Base-by-base conservation (phyloP, 805 yeast species). In the Wickerhamomyces xylosicus region DNA sequence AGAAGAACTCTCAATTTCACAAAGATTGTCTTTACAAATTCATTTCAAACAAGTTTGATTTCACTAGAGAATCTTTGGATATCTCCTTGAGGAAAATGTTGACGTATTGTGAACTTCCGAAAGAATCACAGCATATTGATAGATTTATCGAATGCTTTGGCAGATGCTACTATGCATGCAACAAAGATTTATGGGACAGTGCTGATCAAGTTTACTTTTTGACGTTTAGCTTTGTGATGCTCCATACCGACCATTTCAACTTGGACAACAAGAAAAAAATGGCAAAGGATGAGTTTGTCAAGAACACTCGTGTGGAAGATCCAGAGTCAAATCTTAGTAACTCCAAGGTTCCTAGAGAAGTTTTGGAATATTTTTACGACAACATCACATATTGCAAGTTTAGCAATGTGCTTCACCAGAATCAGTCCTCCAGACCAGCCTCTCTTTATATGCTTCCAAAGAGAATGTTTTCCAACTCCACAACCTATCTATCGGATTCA, bases 101-200 rank as follows among this genome's bases (percentile, higher is more conserved):
- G 33, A 65, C 76, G 62, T 59, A 67, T 36, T 67, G 75, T 41
- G 74, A 74, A 39, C 58, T 83, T 19, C 92, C 92, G 0, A 69
- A 66, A 44, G 92, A 83, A 50, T 63, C 85, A 0, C 90, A 82
- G 52, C 89, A 83, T 50, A 82, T 83, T 37, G 90, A 83, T 48
- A 62, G 87, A 35, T 67, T 79, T 3, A 58, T 83, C 32, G 72
- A 71, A 38, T 68, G 68, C 25, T 78, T 83, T 56, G 70, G 83
- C 9, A 52, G 50, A 21, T 64, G 70, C 19, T 83, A 75, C 54
- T 66, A 65, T 42, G 36, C 42, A 1, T 46, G 48, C 20, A 53
- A 52, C 31, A 5, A 9, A 1, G 20, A 35, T 3, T 31, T 48
- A 2, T 64, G 69, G 68, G 52, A 49, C 15, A 48, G 52, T 42